Conservation (phyloP, 2,329 filamentous ascomycete genomes). For the Pochonia chlamydosporia region DNA sequence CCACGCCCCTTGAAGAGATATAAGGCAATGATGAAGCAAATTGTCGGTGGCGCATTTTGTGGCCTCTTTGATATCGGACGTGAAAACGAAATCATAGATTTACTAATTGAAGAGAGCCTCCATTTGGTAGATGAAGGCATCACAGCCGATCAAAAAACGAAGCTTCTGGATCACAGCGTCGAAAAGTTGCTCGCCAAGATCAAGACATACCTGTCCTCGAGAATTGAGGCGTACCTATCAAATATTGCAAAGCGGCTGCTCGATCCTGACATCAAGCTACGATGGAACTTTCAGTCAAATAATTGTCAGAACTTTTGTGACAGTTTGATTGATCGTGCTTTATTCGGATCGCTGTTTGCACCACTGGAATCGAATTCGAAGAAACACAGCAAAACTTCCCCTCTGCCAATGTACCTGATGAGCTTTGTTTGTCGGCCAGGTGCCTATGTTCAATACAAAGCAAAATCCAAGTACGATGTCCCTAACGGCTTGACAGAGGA, state of each 20-base stretch:
- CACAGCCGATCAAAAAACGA: slow-evolving; percentile 9
- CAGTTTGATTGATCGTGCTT: slow-evolving; percentile 22
- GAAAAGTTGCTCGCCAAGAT: slow-evolving; percentile 14
- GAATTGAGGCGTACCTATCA: slow-evolving; percentile 23
- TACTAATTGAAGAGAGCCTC: slow-evolving; percentile 19
- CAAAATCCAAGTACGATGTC: slow-evolving; percentile 28
- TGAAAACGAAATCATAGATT: slow-evolving; percentile 22
- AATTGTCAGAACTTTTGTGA: slow-evolving; percentile 34
- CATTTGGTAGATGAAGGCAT: slow-evolving; percentile 16
- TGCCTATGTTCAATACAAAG: slow-evolving; percentile 17
- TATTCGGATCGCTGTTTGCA: slow-evolving; percentile 25
- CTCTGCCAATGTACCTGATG: slow-evolving; percentile 27
- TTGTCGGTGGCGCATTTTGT: slow-evolving; percentile 30
- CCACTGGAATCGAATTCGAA: neutral
- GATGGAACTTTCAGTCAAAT: slow-evolving; percentile 26
- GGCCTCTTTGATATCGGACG: slow-evolving; percentile 17
- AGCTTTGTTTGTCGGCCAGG: slow-evolving; percentile 31
- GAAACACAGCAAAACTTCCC: neutral
- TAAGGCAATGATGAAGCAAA: slow-evolving; percentile 34
- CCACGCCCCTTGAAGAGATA: slow-evolving; percentile 21
- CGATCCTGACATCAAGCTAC: slow-evolving; percentile 17
- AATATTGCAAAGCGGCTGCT: slow-evolving; percentile 24
- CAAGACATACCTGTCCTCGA: slow-evolving; percentile 16
- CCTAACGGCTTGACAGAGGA: slow-evolving; percentile 37
- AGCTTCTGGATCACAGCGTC: slow-evolving; percentile 10